Percentiles rank a stretch among this genome's conserved stretches.
These are phyloP conservation scores for Sporisorium scitamineum DNA, from an alignment of 1,284 basidiomycete genomes.

Conservation along the genomic window DNA sequence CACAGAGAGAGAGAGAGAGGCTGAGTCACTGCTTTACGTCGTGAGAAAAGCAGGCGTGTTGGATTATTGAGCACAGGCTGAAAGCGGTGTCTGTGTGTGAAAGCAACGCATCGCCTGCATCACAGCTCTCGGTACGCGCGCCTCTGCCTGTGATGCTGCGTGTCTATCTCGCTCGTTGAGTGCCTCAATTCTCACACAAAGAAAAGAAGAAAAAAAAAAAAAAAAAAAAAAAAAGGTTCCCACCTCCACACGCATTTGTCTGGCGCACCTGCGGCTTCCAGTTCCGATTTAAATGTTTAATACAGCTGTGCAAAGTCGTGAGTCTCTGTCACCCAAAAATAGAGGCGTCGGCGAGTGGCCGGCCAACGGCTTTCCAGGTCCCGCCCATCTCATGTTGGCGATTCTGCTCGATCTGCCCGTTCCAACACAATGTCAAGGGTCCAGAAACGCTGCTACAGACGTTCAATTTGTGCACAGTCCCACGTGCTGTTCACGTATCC, in stretches of 20 bases:
- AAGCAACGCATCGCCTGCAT: neutral
- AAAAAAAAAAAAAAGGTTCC: neutral
- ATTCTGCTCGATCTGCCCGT: neutral
- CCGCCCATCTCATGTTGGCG: too few species aligned
- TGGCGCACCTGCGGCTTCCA: too few species aligned
- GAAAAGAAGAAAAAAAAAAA: neutral
- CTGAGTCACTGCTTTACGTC: too few species aligned
- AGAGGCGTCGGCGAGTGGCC: neutral
- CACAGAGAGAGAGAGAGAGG: neutral
- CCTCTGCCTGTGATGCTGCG: neutral
- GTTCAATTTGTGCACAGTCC: neutral
- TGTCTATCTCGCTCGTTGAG: conserved; percentile 1
- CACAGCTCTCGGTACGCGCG: neutral
- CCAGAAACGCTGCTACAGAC: too few species aligned
- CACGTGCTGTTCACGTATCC: neutral
- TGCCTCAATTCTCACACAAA: neutral
- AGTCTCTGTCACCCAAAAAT: neutral
- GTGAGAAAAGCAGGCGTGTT: neutral
- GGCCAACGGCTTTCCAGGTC: neutral
- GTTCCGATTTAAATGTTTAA: too few species aligned
- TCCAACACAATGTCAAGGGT: too few species aligned
- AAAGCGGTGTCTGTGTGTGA: neutral
- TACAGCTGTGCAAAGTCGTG: neutral
- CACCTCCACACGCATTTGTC: neutral
- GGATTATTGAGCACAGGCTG: neutral